phyloP scores from a whole-genome alignment of 139 green algal species.

The Klebsormidium nitens region DNA sequence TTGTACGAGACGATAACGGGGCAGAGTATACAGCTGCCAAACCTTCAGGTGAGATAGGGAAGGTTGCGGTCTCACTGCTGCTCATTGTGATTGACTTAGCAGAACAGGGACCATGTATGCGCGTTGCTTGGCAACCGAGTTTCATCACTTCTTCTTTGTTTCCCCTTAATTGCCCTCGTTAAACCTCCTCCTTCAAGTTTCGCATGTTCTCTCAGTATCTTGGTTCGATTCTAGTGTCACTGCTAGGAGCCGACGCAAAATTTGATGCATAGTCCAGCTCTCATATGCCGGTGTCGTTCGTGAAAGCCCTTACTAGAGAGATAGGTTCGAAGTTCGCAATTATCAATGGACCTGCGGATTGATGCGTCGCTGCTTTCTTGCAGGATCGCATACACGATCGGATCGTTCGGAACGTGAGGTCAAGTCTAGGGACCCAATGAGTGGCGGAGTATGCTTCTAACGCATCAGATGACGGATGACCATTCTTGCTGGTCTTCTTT shows the following conservation, averaged over 20 bases:
- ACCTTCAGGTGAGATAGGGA: constrained; percentile 6
- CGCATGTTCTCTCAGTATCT: not conserved
- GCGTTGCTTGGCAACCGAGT: too few species aligned
- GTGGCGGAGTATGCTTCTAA: too few species aligned
- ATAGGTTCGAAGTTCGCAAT: too few species aligned
- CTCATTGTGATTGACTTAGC: too few species aligned
- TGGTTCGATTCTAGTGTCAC: too few species aligned
- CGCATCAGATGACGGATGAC: too few species aligned
- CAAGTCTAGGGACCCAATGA: too few species aligned
- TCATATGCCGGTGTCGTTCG: too few species aligned
- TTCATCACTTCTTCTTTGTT: not conserved
- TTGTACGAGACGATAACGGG: constrained; percentile 96
- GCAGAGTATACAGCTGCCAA: constrained; percentile 55
- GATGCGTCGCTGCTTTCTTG: not conserved
- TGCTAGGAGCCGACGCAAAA: too few species aligned
- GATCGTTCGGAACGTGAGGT: constrained; percentile 14
- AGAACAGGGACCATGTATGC: too few species aligned
- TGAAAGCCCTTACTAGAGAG: too few species aligned
- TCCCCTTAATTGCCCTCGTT: not conserved
- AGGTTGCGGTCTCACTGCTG: not conserved
- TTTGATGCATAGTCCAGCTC: too few species aligned
- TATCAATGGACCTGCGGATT: not conserved
- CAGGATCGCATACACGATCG: constrained; percentile 7
- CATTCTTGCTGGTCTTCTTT: not conserved
- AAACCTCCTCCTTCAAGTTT: not conserved